Evolutionary conservation across 768 basidiomycete genomes (phyloP), one percentile per base, ranked within the genome.

Genomic region (Boletus speciosus): DNA sequence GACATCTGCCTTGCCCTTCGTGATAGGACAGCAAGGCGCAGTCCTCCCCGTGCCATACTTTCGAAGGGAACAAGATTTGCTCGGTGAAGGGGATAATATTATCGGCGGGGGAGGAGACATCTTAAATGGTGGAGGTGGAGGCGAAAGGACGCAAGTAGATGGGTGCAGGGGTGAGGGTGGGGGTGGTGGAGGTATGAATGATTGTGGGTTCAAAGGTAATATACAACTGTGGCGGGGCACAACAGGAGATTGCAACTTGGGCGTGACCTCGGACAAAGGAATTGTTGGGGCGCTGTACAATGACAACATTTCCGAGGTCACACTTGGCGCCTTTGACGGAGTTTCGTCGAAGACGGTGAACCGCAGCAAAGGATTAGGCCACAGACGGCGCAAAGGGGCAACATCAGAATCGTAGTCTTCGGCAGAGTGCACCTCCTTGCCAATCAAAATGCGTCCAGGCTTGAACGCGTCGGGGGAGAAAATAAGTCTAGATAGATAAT

Each of bases 401-500:
- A 82, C 76, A 60, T 74, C 76, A 31, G 48, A 71, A 47, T 74
- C 65, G 61, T 88, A 92, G 53, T 90, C 84, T 21, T 80, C 76
- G 2, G 75, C 74, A 46, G 73, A 75, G 64, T 78, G 81, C 14
- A 84, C 82, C 64, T 86, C 83, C 51, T 71, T 78, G 47, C 76
- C 81, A 53, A 91, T 76, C 32, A 90, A 71, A 43, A 90, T 81
- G 36, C 83, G 81, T 41, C 77, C 72, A 6, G 79, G 67, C 54
- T 75, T 72, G 15, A 73, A 72, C n/a, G 78, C 74, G 56, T 84
- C 76, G 6, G 84, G 84, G 40, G 83, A 84, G 69, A 91, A 89
- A 19, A 89, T 70, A 46, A 92, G 78, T 54, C 79, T 83, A 46
- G 83, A 83, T 51, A 90, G 72, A 74, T 79, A 81, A 71, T 80